phyloP scores from a whole-genome alignment of 1,284 basidiomycete genomes.

The Neonothopanus nambi region DNA sequence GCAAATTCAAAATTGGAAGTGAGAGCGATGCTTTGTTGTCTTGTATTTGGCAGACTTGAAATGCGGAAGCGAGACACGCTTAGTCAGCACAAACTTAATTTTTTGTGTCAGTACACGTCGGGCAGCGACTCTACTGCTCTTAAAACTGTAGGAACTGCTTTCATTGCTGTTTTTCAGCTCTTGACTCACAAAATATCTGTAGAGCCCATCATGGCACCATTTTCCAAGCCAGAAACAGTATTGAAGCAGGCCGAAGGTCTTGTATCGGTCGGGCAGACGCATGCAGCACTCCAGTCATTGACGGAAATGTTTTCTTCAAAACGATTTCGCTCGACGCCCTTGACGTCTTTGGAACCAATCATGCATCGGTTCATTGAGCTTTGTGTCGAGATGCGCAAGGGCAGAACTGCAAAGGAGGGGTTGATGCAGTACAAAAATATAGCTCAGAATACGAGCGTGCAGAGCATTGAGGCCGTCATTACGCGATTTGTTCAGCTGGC shows the following conservation, averaged over 20 bases:
- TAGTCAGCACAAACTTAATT: conserved; percentile 1
- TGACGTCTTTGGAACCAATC: conserved; percentile 92
- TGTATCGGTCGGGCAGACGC: conserved; percentile 86
- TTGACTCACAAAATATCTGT: not conserved
- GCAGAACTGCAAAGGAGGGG: conserved; percentile 91
- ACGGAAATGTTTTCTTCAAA: conserved; percentile 94
- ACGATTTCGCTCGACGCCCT: conserved; percentile 90
- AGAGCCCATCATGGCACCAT: conserved; percentile 70
- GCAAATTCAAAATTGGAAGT: too few species aligned
- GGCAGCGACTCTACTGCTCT: not conserved
- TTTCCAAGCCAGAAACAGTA: conserved; percentile 89
- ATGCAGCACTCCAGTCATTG: conserved; percentile 86
- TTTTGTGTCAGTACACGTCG: not conserved
- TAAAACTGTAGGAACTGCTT: not conserved
- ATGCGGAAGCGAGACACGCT: not conserved
- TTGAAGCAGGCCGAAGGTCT: conserved; percentile 92
- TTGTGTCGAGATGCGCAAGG: conserved; percentile 94
- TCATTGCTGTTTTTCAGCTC: not conserved
- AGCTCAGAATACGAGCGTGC: conserved; percentile 90
- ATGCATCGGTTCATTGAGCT: conserved; percentile 94
- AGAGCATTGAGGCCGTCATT: conserved; percentile 92
- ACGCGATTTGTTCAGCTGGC: conserved; percentile 87
- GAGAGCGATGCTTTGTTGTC: too few species aligned
- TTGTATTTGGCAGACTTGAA: too few species aligned
- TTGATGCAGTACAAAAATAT: conserved; percentile 97